A percentile compares a stretch with the other conserved stretches of the same genome.
phyloP scores from a whole-genome alignment of 1,284 basidiomycete species.

The Boletus subluridellus region DNA sequence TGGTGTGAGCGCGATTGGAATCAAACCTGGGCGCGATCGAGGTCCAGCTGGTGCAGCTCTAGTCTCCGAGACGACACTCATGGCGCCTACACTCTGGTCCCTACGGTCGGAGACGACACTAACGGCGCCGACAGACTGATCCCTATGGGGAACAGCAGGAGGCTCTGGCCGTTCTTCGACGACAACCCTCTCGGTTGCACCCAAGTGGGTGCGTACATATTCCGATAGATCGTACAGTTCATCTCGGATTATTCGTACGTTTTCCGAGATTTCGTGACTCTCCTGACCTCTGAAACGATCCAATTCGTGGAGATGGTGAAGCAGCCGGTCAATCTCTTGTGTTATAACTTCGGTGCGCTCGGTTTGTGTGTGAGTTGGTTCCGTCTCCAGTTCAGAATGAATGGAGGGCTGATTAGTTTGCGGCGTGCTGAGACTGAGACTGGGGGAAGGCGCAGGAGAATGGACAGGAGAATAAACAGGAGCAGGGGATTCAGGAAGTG shows the following conservation, averaged over 20 bases:
- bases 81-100: constrained; percentile 42
- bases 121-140: constrained; percentile 42
- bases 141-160: constrained; percentile 37
- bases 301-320: constrained; percentile 61
- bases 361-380: constrained; percentile 31
- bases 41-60: constrained; percentile 31
- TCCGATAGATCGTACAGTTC: constrained; percentile 59
- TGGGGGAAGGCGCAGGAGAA: constrained; percentile 42
- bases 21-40: constrained; percentile 21
- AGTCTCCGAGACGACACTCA: constrained; percentile 22
- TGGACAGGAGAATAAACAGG: constrained; percentile 27
- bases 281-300: constrained; percentile 59
- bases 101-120: constrained; percentile 26
- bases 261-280: constrained; percentile 55
- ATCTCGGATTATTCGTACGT: constrained; percentile 58
- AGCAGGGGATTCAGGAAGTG: constrained; percentile 37
- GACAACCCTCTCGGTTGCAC: constrained; percentile 22
- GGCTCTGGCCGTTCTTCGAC: constrained; percentile 14
- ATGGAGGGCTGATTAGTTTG: constrained; percentile 58
- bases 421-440: constrained; percentile 62
- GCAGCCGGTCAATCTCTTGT: constrained; percentile 63
- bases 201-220: constrained; percentile 31
- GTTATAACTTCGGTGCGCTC: constrained; percentile 45
- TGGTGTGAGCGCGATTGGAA: constrained; percentile 37
- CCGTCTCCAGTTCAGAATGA: constrained; percentile 51